Evolutionary conservation across 331 rosid species (phyloP), one percentile per base, ranked within the genome.

Genomic region (Phaseolus coccineus): DNA sequence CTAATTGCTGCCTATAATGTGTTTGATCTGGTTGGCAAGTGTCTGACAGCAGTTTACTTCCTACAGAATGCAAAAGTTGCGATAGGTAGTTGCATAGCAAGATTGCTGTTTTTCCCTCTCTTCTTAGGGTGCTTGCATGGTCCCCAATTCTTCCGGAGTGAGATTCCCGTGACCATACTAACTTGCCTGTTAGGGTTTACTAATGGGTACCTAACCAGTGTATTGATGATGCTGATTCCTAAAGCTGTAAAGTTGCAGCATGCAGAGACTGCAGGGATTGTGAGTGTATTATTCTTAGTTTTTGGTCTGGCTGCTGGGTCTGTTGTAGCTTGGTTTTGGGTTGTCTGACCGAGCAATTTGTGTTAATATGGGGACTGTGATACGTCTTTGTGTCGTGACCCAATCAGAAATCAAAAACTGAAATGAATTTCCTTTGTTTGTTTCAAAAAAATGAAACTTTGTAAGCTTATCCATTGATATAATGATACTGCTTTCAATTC

Each of bases 111-210:
- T 66, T 88, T 89, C 83, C 99, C 99, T 35, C 97, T 95, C 87
- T 95, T 92, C 91, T 87, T 77, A 1, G 90, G 67, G 42, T 88
- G 94, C 91, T 85, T 92, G 80, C 97, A 93, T 10, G 97, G 99
- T 40, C 99, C 99, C 2, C 53, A 76, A 73, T 82, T 95, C 85
- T 87, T 95, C 85, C 86, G 92, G 42, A 86, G 97, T 0, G 99
- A 95, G 92, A 93, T 93, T 80, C 99, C 97, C 0, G 96, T 91
- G 47, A 88, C 84, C 0, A 58, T 90, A 40, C 84, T 91, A 73
- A 95, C 97, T 56, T 85, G 96, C 78, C 85, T 95, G 39, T 74
- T 95, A 83, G 99, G 99, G 16, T 93, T 95, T 31, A 91, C 97
- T 42, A 95, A 92, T 79, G 98, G 98, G 40, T 92, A 92, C 81